Evolutionary conservation across 148 eudicot genomes (phyloP).

Genomic region (Rhododendron kiyosumense): DNA sequence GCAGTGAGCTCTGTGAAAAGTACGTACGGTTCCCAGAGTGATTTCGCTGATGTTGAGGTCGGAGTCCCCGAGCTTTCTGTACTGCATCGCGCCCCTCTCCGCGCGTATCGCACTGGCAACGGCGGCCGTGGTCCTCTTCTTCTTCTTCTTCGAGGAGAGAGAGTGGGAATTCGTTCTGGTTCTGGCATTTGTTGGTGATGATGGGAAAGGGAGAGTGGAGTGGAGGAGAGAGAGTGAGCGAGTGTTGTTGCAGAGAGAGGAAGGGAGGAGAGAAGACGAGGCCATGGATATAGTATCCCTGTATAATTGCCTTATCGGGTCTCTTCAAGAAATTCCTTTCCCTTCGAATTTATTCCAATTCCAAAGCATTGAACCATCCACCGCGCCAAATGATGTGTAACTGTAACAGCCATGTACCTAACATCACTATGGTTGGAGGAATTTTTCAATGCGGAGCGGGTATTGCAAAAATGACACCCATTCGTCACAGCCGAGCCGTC

Average conservation of each 20-base stretch:
- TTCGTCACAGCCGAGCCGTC: no score
- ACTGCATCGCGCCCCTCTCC: slow-evolving; percentile 41
- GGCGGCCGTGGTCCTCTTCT: background rate
- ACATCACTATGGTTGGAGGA: no score
- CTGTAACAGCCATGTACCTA: background rate
- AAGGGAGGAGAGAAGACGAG: background rate
- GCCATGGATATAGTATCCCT: background rate
- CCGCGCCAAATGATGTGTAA: background rate
- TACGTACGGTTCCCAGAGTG: slow-evolving; percentile 66
- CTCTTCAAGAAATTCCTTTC: background rate
- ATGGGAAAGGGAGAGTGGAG: background rate
- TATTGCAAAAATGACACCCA: no score
- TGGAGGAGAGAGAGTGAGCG: background rate
- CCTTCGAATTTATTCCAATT: background rate
- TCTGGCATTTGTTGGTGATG: background rate
- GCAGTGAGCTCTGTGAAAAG: background rate
- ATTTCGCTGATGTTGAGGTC: slow-evolving; percentile 84
- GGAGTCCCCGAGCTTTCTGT: slow-evolving; percentile 74
- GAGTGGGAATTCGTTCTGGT: background rate
- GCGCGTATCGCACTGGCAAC: slow-evolving; percentile 19
- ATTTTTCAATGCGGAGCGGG: no score
- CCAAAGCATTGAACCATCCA: background rate
- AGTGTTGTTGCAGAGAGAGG: slow-evolving; percentile 9
- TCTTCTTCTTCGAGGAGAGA: slow-evolving; percentile 3
- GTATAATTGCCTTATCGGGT: slow-evolving; percentile 3